Conservation (phyloP, 305 asterid genomes). For the Fraxinus baroniana region DNA sequence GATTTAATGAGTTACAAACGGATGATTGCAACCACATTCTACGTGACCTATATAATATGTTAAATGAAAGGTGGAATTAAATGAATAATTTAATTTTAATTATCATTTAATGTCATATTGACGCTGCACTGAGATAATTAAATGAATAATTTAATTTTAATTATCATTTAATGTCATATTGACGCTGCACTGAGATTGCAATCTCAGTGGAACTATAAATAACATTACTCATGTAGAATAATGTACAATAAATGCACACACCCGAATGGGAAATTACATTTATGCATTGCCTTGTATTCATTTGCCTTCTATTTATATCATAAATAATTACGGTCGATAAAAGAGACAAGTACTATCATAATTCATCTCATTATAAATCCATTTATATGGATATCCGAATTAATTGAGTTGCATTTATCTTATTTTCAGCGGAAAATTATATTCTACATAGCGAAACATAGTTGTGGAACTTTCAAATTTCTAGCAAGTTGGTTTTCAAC, state of each 20-base stretch:
- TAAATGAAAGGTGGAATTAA: no score
- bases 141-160: no score
- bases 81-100: no score
- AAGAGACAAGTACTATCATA: not conserved
- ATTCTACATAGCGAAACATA: not conserved
- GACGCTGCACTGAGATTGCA: no score
- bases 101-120: no score
- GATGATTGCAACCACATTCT: not conserved
- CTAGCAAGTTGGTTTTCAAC: not conserved
- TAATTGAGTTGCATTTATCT: not conserved
- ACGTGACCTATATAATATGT: no score
- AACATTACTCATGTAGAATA: no score
- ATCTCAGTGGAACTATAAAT: no score
- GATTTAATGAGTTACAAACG: not conserved
- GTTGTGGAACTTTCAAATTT: not conserved
- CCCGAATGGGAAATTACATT: not conserved
- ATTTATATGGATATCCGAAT: not conserved
- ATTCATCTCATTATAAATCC: not conserved
- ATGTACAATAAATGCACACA: not conserved
- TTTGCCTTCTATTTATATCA: not conserved
- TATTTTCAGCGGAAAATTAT: not conserved
- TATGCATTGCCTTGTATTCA: not conserved
- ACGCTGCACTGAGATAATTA: no score
- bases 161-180: no score
- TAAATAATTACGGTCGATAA: not conserved